Percentiles rank a stretch among this genome's conserved stretches.
phyloP scores from a whole-genome alignment of 2,329 filamentous ascomycete genomes.

The Alternaria viburni region DNA sequence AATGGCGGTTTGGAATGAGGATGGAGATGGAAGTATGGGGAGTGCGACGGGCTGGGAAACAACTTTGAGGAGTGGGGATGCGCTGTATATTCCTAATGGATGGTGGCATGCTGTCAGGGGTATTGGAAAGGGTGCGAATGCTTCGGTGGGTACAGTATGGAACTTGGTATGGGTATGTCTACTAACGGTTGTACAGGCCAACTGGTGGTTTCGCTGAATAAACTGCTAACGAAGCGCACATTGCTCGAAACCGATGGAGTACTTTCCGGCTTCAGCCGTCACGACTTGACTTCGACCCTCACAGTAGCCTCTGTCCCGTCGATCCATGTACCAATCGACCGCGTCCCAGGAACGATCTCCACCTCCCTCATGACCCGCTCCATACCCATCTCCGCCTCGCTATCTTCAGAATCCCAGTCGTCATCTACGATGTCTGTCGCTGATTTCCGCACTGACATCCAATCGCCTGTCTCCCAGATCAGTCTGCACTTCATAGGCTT shows the following conservation, averaged over 20 bases:
- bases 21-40: slow-evolving; percentile 7
- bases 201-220: slow-evolving; percentile 79
- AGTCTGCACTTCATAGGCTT: slow-evolving; percentile 70
- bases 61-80: slow-evolving; percentile 68
- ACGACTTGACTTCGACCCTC: slow-evolving; percentile 65
- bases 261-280: background rate
- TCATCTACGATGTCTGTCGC: slow-evolving; percentile 63
- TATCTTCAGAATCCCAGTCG: slow-evolving; percentile 54
- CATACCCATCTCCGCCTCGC: slow-evolving; percentile 63
- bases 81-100: slow-evolving; percentile 77
- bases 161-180: background rate
- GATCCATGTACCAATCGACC: slow-evolving; percentile 82
- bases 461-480: slow-evolving; percentile 89
- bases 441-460: slow-evolving; percentile 73
- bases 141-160: slow-evolving; percentile 54
- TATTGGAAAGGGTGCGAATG: slow-evolving; percentile 62
- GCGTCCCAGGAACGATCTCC: slow-evolving; percentile 78
- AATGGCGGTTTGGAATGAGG: slow-evolving; percentile 69
- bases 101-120: slow-evolving; percentile 90
- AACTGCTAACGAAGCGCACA: too few species aligned
- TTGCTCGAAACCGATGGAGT: too few species aligned
- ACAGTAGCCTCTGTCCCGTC: slow-evolving; percentile 75
- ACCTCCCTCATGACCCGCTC: slow-evolving; percentile 80
- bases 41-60: slow-evolving; percentile 41
- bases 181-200: slow-evolving; percentile 55